Conservation (phyloP, 495 filamentous ascomycete species). For the Sphaerosporella brunnea region DNA sequence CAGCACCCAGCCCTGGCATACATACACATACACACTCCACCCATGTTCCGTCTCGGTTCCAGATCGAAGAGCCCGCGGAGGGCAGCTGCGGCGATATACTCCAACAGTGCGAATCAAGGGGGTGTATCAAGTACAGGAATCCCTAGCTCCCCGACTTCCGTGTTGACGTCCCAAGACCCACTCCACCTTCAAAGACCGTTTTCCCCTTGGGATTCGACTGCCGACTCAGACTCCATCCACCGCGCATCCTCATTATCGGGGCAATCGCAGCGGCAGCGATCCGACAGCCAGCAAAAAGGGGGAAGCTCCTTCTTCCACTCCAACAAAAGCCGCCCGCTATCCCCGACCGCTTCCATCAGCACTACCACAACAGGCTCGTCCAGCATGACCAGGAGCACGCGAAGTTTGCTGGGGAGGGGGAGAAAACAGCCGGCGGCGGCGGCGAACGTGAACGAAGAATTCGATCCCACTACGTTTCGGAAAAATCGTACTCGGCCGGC, state of each 20-base stretch:
- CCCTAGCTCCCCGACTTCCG: constrained; percentile 19
- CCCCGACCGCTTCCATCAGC: constrained; percentile 19
- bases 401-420: constrained; percentile 16
- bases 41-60: constrained; percentile 23
- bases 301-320: too few relatives aligned
- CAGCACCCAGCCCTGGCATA: too few relatives aligned
- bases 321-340: constrained; percentile 23
- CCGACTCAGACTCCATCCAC: constrained; percentile 11
- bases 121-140: constrained; percentile 11
- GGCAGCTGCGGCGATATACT: constrained; percentile 14
- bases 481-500: constrained; percentile 23
- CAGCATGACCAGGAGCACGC: constrained; percentile 11
- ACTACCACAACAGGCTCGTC: constrained; percentile 16
- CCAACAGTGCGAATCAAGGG: constrained; percentile 3
- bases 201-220: constrained; percentile 20
- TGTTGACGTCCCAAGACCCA: background rate
- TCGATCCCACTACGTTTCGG: constrained; percentile 25
- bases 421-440: constrained; percentile 18
- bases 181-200: constrained; percentile 20
- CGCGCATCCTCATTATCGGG: too few relatives aligned
- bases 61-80: constrained; percentile 21
- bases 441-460: constrained; percentile 13
- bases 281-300: constrained; percentile 15
- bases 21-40: too few relatives aligned
- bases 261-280: constrained; percentile 6